Evolutionary conservation across 179 eudicot genomes (phyloP), one percentile per base, ranked within the genome.

Genomic region (Monotropa hypopitys): DNA sequence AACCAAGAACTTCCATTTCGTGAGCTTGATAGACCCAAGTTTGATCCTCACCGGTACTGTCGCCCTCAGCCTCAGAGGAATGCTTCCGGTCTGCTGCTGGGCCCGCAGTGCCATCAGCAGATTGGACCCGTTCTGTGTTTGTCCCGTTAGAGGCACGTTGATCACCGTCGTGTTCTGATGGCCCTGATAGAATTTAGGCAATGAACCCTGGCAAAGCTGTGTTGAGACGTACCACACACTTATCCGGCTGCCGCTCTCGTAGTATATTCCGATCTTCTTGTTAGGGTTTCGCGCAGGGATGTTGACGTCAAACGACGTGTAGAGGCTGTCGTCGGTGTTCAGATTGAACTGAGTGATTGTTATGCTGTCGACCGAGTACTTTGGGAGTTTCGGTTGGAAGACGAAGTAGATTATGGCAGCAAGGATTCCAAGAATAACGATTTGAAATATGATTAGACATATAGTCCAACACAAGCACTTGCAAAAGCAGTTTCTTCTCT

Each of bases 141-240:
- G 83, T 3, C 92, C 92, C 1, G 84, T 74, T 23, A 90, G 69
- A 3, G 73, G 61, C 3, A 92, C 83, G 56, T 81, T 50, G 7
- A 92, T 53, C 65, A 83, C 78, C 26, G 98, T 94, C 13, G 96
- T 92, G 84, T 94, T 92, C 9, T 76, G 77, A 70, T 92, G 98
- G 8, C 96, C 97, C 63, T 94, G 98, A 78, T 92, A 92, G 78
- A 94, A 94, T 71, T 75, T 79, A 0, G 98, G 98, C 79, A 88
- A 75, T 0, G 89, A 76, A 0, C 98, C 98, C 66, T 86, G 80
- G 32, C 94, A 88, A 2, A 94, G 93, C 45, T 82, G 87, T 3
- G 84, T 84, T 9, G 86, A 88, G 0, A 69, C 26, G 77, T 88
- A 90, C 77, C 68, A 89, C n/a, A 90, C 93, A 53, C 85, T 85